Percentiles rank a stretch among this genome's conserved stretches.
Evolutionary conservation across 139 green algal genomes (phyloP).

Genomic region (Chlamydomonas applanata): DNA sequence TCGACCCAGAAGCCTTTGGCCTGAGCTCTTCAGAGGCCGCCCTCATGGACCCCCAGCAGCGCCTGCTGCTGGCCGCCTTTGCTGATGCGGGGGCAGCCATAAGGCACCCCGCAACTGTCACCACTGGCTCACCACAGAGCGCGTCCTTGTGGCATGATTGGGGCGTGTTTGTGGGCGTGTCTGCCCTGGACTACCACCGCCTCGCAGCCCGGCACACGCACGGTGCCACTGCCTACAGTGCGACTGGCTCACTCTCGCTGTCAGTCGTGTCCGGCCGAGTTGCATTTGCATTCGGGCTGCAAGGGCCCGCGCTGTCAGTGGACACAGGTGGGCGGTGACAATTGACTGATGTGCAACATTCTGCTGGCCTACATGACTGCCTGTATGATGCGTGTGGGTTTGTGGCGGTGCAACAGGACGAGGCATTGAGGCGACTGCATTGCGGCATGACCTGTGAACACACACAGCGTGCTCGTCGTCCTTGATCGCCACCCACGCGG

Average conservation of each 20-base stretch:
- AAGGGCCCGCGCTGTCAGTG: constrained; percentile 70
- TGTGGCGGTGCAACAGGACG: too few relatives aligned
- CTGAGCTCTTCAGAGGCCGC: constrained; percentile 55
- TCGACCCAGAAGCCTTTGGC: constrained; percentile 73
- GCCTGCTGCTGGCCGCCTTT: constrained; percentile 63
- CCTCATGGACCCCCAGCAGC: constrained; percentile 84
- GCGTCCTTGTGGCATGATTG: constrained; percentile 13
- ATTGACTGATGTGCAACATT: too few relatives aligned
- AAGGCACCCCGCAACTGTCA: not conserved
- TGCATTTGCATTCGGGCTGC: constrained; percentile 68
- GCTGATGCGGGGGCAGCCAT: constrained; percentile 15
- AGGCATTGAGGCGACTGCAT: too few relatives aligned
- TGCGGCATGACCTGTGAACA: not conserved
- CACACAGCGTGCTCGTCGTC: constrained; percentile 75
- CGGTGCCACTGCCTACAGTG: constrained; percentile 29
- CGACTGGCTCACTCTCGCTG: constrained; percentile 51
- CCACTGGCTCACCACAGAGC: not conserved
- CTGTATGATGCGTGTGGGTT: too few relatives aligned
- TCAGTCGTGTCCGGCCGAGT: constrained; percentile 70
- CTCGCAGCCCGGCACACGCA: constrained; percentile 28
- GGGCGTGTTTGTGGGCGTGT: constrained; percentile 64
- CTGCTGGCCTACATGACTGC: too few relatives aligned
- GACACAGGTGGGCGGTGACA: constrained; percentile 59
- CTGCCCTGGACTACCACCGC: constrained; percentile 69
- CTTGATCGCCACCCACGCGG: constrained; percentile 66